A percentile compares a stretch with the other conserved stretches of the same genome.
Evolutionary conservation across 495 filamentous ascomycete species (phyloP).

Genomic region (Hypoxylon trugodes): DNA sequence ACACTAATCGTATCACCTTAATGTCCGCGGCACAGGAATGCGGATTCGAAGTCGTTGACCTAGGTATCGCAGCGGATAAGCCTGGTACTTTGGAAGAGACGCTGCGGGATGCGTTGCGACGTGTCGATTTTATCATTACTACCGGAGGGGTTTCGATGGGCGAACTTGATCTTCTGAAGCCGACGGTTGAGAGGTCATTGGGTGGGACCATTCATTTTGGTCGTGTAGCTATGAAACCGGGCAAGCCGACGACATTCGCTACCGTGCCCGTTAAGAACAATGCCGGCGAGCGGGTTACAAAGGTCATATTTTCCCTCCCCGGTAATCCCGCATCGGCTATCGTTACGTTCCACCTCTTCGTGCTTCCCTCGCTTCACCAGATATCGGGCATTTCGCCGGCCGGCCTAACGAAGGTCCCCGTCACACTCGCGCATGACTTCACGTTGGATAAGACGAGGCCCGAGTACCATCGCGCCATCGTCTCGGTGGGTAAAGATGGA

Average conservation of each 20-base stretch:
- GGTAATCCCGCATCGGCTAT: slow-evolving; percentile 94
- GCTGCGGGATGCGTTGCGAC: slow-evolving; percentile 75
- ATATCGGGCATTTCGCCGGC: slow-evolving; percentile 65
- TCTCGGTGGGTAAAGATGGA: slow-evolving; percentile 66
- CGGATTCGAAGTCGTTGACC: slow-evolving; percentile 81
- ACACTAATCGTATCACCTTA: slow-evolving; percentile 89
- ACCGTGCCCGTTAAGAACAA: slow-evolving; percentile 76
- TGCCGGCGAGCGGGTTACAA: slow-evolving; percentile 63
- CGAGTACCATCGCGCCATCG: slow-evolving; percentile 86
- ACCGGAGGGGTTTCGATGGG: slow-evolving; percentile 98
- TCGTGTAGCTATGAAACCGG: slow-evolving; percentile 95
- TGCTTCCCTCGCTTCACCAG: slow-evolving; percentile 85
- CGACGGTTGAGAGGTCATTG: slow-evolving; percentile 89
- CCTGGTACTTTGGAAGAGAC: slow-evolving; percentile 77
- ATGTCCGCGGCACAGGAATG: slow-evolving; percentile 77
- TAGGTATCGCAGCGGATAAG: slow-evolving; percentile 88
- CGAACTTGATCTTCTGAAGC: slow-evolving; percentile 96
- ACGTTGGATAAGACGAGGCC: slow-evolving; percentile 74
- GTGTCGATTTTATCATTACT: slow-evolving; percentile 86
- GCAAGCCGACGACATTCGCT: slow-evolving; percentile 96
- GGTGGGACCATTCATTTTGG: slow-evolving; percentile 97
- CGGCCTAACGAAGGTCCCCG: slow-evolving; percentile 76
- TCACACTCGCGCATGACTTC: slow-evolving; percentile 76
- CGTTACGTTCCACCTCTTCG: slow-evolving; percentile 93
- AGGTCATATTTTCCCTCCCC: slow-evolving; percentile 88